Evolutionary conservation across 1,284 basidiomycete genomes (phyloP).

Genomic region (Papiliotrema nemorosa): DNA sequence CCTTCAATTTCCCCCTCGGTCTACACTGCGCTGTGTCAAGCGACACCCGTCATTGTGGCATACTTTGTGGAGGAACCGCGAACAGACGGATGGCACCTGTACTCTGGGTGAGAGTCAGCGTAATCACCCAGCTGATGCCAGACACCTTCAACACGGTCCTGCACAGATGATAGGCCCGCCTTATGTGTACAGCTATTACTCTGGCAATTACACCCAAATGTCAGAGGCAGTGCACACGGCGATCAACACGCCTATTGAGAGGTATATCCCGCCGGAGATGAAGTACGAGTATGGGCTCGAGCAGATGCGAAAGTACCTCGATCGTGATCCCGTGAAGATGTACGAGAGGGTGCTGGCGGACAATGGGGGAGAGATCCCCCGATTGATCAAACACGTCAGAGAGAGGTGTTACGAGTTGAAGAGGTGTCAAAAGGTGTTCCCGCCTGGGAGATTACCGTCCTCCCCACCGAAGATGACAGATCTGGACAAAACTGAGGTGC

Average conservation of each 20-base stretch:
- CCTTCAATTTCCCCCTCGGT: conserved; percentile 41
- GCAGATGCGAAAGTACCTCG: conserved; percentile 19
- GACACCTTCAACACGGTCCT: conserved; percentile 39
- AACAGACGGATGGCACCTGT: conserved; percentile 33
- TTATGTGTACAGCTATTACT: conserved; percentile 41
- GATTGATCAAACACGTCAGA: conserved; percentile 11
- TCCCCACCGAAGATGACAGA: too few species aligned
- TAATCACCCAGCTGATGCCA: neutral
- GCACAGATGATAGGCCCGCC: conserved; percentile 36
- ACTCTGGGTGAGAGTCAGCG: conserved; percentile 17
- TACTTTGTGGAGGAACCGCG: conserved; percentile 21
- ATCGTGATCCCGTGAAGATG: conserved; percentile 27
- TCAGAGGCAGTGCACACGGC: conserved; percentile 22
- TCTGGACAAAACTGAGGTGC: too few species aligned
- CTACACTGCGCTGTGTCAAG: conserved; percentile 42
- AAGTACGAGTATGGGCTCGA: conserved; percentile 14
- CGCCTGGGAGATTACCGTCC: neutral
- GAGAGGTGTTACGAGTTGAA: conserved; percentile 26
- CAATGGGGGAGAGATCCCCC: conserved; percentile 21
- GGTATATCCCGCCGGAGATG: conserved; percentile 34
- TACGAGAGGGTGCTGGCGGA: conserved; percentile 10
- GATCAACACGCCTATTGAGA: conserved; percentile 25
- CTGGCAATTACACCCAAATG: conserved; percentile 24
- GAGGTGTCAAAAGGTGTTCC: conserved; percentile 10
- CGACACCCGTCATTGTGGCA: conserved; percentile 44